A percentile compares a stretch with the other conserved stretches of the same genome.
These are phyloP conservation scores for Myxozyma geophila DNA, from an alignment of 805 yeast species.

Conservation along the genomic window DNA sequence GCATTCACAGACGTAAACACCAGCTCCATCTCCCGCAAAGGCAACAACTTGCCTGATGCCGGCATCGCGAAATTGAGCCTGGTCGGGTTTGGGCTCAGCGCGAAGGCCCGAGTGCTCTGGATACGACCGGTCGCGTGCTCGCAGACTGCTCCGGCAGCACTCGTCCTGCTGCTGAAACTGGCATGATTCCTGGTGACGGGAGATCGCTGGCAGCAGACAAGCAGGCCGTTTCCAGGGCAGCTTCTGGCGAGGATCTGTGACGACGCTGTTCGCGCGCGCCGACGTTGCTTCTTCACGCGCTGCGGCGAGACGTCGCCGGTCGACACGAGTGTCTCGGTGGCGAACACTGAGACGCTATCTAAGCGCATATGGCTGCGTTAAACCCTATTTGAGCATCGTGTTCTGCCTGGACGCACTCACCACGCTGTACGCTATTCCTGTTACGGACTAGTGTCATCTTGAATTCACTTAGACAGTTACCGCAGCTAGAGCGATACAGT, in stretches of 20 bases:
- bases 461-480: not conserved
- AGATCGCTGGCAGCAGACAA: not conserved
- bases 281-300: not conserved
- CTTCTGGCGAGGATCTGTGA: too few species aligned
- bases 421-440: not conserved
- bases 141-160: not conserved
- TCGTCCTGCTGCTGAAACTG: not conserved
- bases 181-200: too few species aligned
- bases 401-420: not conserved
- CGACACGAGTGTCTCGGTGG: conserved; percentile 5
- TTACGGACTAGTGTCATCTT: conserved; percentile 7
- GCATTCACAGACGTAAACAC: too few species aligned
- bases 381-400: not conserved
- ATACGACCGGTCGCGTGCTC: not conserved
- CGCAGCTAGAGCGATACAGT: not conserved
- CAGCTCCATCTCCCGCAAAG: not conserved
- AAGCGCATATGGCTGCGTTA: not conserved
- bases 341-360: not conserved
- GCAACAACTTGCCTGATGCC: conserved; percentile 9
- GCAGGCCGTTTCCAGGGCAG: too few species aligned
- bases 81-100: conserved; percentile 7
- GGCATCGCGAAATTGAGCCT: not conserved
- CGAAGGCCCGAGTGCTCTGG: not conserved
- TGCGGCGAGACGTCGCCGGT: not conserved
- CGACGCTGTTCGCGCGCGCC: too few species aligned